These are phyloP conservation scores for Fusarium hainanense DNA, from an alignment of 2,329 filamentous ascomycete species.

Conservation along the genomic window DNA sequence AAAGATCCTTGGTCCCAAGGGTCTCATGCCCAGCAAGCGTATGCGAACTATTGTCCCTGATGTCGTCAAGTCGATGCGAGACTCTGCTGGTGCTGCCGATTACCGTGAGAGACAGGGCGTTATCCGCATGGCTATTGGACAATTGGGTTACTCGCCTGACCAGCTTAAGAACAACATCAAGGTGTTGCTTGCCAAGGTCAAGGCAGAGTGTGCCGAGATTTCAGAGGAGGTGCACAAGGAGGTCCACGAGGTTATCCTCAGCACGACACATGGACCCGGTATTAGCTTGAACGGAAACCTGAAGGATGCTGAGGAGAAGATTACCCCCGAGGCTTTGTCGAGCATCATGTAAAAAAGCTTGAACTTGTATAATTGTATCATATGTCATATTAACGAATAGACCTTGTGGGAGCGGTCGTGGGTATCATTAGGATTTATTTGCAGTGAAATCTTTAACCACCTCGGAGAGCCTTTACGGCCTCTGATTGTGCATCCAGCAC, in stretches of 20 bases:
- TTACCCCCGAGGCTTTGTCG: slow-evolving; percentile 64
- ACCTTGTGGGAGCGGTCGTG: slow-evolving; percentile 31
- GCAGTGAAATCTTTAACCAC: slow-evolving; percentile 47
- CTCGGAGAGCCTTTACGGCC: slow-evolving; percentile 61
- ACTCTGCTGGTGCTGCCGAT: slow-evolving; percentile 84
- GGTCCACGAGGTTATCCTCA: slow-evolving; percentile 76
- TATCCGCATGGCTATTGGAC: slow-evolving; percentile 88
- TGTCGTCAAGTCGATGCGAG: slow-evolving; percentile 77
- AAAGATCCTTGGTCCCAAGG: slow-evolving; percentile 84
- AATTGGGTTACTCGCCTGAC: slow-evolving; percentile 88
- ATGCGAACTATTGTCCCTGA: slow-evolving; percentile 89
- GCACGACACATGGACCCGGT: slow-evolving; percentile 87
- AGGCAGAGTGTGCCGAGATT: slow-evolving; percentile 80
- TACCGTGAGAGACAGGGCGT: slow-evolving; percentile 90
- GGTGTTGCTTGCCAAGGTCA: slow-evolving; percentile 78
- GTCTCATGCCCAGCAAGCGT: slow-evolving; percentile 92
- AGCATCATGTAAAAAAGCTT: slow-evolving; percentile 61
- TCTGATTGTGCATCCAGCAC: slow-evolving; percentile 63
- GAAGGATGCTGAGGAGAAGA: slow-evolving; percentile 67
- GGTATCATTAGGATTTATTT: slow-evolving; percentile 46
- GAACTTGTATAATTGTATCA: slow-evolving; percentile 53
- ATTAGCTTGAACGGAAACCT: slow-evolving; percentile 88
- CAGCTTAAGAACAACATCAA: slow-evolving; percentile 87
- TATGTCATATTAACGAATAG: slow-evolving; percentile 50
- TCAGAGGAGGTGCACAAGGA: slow-evolving; percentile 62